These are phyloP conservation scores for Peribolospora baueri DNA, from an alignment of 768 basidiomycete genomes.

Conservation along the genomic window DNA sequence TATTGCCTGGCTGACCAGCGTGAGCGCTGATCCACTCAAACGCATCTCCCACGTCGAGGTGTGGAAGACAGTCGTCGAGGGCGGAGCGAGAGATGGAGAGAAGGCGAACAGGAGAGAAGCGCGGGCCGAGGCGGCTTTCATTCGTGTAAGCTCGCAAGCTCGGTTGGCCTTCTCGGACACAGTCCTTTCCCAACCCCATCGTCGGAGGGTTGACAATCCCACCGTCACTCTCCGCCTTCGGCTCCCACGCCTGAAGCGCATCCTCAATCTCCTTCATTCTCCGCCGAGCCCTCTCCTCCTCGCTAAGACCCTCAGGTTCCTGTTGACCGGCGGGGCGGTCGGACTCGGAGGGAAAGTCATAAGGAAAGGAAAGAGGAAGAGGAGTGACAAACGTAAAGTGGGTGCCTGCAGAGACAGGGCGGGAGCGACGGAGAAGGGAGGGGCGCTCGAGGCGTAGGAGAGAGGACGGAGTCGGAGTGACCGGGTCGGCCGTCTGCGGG, in stretches of 20 bases:
- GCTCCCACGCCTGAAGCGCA: conserved; percentile 11
- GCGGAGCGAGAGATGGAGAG: conserved; percentile 47
- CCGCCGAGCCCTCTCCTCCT: conserved; percentile 48
- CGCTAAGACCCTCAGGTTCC: conserved; percentile 32
- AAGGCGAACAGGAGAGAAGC: conserved; percentile 21
- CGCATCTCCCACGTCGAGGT: conserved; percentile 66
- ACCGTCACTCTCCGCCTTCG: conserved; percentile 14
- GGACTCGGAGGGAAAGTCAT: conserved; percentile 26
- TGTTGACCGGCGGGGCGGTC: conserved; percentile 28
- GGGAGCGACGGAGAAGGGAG: not conserved
- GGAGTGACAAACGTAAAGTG: conserved; percentile 70
- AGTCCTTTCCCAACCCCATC: conserved; percentile 16
- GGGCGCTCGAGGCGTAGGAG: conserved; percentile 3
- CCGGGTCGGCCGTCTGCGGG: not conserved
- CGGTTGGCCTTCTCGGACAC: not conserved
- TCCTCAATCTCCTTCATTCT: conserved; percentile 35
- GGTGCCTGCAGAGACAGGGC: conserved; percentile 18
- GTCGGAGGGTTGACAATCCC: conserved; percentile 10
- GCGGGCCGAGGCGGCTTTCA: conserved; percentile 7
- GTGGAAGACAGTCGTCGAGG: conserved; percentile 51
- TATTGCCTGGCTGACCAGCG: conserved; percentile 25
- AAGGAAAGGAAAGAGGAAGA: conserved; percentile 60
- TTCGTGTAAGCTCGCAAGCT: conserved; percentile 9
- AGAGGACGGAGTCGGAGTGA: not conserved
- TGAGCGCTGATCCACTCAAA: conserved; percentile 35